Evolutionary conservation across 148 eudicot genomes (phyloP).

Genomic region (Gaultheria prostrata): DNA sequence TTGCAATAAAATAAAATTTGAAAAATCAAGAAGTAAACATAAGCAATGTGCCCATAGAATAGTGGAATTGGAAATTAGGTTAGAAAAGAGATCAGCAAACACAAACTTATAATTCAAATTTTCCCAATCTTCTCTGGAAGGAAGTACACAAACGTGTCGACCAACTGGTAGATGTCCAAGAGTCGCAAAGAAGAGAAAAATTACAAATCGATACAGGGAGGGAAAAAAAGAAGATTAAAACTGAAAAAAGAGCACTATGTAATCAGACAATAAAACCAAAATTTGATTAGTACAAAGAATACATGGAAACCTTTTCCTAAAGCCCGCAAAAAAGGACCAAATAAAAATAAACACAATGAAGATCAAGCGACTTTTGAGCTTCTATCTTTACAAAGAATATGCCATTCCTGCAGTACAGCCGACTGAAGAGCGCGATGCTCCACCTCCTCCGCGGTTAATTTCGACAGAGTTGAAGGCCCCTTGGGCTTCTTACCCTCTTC

Average conservation of each 20-base stretch:
- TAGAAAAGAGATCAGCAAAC: neutral
- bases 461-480: constrained; percentile 66
- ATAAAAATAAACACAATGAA: neutral
- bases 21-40: neutral
- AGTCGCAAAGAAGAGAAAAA: neutral
- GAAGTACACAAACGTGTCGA: neutral
- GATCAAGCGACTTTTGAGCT: constrained; percentile 55
- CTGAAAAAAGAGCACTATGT: neutral
- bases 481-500: constrained; percentile 43
- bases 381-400: constrained; percentile 74
- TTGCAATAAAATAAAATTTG: too few species aligned
- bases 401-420: constrained; percentile 91
- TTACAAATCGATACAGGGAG: neutral
- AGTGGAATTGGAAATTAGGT: neutral
- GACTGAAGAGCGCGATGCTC: constrained; percentile 92
- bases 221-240: neutral
- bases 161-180: neutral
- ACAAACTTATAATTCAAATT: neutral
- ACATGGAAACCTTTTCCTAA: neutral
- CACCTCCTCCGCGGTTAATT: constrained; percentile 80
- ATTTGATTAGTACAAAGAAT: neutral
- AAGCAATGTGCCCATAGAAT: neutral
- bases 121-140: neutral
- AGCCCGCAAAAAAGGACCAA: neutral
- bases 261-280: neutral